phyloP scores from a whole-genome alignment of 2,329 filamentous ascomycete species.

The Calonectria pteridis region DNA sequence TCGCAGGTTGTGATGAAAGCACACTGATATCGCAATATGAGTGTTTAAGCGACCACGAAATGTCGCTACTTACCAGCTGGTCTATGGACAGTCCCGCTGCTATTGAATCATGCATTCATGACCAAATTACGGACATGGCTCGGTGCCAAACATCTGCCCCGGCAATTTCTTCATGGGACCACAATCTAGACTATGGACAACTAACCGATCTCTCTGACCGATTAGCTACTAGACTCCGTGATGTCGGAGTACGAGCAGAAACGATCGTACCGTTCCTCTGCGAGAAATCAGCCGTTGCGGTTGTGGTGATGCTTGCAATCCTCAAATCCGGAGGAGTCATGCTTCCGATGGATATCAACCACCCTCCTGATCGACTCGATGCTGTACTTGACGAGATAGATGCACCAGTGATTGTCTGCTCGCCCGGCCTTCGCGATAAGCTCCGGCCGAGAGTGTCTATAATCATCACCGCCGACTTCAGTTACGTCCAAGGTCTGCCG shows the following conservation, averaged over 20 bases:
- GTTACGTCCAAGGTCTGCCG: slow-evolving; percentile 5
- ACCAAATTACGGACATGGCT: slow-evolving; percentile 6
- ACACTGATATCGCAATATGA: slow-evolving; percentile 1
- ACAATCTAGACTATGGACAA: slow-evolving; percentile 6
- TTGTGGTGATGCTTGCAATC: slow-evolving; percentile 7
- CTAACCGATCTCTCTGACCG: slow-evolving; percentile 2
- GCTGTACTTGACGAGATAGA: slow-evolving; percentile 4
- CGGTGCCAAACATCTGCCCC: neutral
- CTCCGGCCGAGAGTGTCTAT: neutral
- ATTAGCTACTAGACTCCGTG: slow-evolving; percentile 3
- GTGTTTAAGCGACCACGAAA: neutral
- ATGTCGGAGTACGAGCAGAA: slow-evolving; percentile 10
- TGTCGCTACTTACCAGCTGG: neutral
- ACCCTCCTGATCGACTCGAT: slow-evolving; percentile 4
- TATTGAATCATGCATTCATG: slow-evolving; percentile 10
- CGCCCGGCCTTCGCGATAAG: slow-evolving; percentile 4
- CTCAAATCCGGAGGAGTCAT: slow-evolving; percentile 7
- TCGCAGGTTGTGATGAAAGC: slow-evolving; percentile 1
- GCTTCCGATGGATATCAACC: slow-evolving; percentile 8
- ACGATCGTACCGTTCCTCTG: slow-evolving; percentile 9
- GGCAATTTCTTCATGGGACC: neutral
- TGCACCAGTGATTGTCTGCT: slow-evolving; percentile 10
- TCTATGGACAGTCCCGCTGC: neutral
- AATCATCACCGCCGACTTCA: neutral
- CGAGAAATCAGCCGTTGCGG: slow-evolving; percentile 7